Percentiles rank a stretch among this genome's conserved stretches.
phyloP scores from a whole-genome alignment of 1,139 yeast genomes.

The Hansenula sp. region DNA sequence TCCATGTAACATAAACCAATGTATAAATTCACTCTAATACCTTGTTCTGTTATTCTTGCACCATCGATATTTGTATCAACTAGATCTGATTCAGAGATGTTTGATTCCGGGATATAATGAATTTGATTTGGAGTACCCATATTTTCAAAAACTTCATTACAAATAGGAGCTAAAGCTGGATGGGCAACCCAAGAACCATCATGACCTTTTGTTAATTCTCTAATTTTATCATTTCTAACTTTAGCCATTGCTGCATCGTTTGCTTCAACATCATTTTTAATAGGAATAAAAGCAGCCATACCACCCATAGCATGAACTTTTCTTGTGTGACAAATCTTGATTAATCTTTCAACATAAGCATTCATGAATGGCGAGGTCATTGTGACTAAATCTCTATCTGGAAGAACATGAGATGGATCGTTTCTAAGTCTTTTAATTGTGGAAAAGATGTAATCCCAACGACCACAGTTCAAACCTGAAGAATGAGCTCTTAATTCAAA shows the following conservation, averaged over 20 bases:
- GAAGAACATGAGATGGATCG: slow-evolving; percentile 54
- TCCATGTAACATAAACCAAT: slow-evolving; percentile 80
- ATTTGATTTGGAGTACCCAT: slow-evolving; percentile 85
- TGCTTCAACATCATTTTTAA: slow-evolving; percentile 57
- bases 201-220: slow-evolving; percentile 74
- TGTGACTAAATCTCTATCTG: slow-evolving; percentile 71
- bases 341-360: slow-evolving; percentile 62
- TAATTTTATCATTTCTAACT: slow-evolving; percentile 62
- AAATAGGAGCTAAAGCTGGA: slow-evolving; percentile 77
- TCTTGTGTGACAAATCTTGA: slow-evolving; percentile 64
- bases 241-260: slow-evolving; percentile 61
- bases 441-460: slow-evolving; percentile 81
- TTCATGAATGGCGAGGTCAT: slow-evolving; percentile 78
- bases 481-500: slow-evolving; percentile 72
- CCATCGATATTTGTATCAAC: slow-evolving; percentile 60
- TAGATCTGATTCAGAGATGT: slow-evolving; percentile 52
- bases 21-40: slow-evolving; percentile 65
- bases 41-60: slow-evolving; percentile 59
- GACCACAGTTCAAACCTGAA: slow-evolving; percentile 75
- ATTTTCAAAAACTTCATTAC: slow-evolving; percentile 65
- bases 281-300: slow-evolving; percentile 83
- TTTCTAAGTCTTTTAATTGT: slow-evolving; percentile 64
- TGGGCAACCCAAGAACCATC: slow-evolving; percentile 90
- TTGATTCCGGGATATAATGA: slow-evolving; percentile 40
- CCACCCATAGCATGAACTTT: slow-evolving; percentile 82